Base-by-base conservation (phyloP, 441 rosid species). In the Erysimum cheiri region DNA sequence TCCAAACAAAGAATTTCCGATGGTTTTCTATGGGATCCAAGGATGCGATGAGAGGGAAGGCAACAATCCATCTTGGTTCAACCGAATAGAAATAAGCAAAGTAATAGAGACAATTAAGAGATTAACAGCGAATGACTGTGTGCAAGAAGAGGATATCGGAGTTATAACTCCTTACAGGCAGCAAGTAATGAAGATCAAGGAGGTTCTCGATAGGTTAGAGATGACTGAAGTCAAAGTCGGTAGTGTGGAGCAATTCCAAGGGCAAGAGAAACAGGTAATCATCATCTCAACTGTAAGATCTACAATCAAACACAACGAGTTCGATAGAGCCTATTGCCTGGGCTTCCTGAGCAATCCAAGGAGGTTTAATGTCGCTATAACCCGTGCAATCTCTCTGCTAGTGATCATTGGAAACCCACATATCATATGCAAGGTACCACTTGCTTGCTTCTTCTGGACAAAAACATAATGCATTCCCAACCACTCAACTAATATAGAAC, bases 31-130 rank as follows among this genome's bases (percentile, higher is more conserved):
- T 49, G 98, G 98, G 56, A 86, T 94, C 67, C 92, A 88, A 81
- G 98, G 98, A 48, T 88, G 88, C 71, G 96, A 94, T 57, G 98
- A 94, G 85, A 86, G 98, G 75, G 98, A 91, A 81, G 96, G 93
- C 28, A 89, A 71, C 68, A 94, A 91, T 65, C 98, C 96, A 0
- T 94, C 98, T 7, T 94, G 97, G 97, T 91, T 94, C 69, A 94
- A 94, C 76, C 85, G 96, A n/a, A 79, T 94, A 12, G 97, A 94
- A 82, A 89, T 82, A 54, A 91, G 96, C 80, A 93, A 90, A 82
- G 98, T 90, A 1, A 81, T 85, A 41, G 90, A 90, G 40, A 67
- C 86, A 39, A 78, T 86, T 58, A 84, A 62, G 78, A 88, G 78
- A 63, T 48, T 93, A 76, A 78, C 72, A 33, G 72, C 73, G 32